A percentile compares a stretch with the other conserved stretches of the same genome.
Conservation (phyloP, 305 asterid genomes). For the Coffea humblotiana region DNA sequence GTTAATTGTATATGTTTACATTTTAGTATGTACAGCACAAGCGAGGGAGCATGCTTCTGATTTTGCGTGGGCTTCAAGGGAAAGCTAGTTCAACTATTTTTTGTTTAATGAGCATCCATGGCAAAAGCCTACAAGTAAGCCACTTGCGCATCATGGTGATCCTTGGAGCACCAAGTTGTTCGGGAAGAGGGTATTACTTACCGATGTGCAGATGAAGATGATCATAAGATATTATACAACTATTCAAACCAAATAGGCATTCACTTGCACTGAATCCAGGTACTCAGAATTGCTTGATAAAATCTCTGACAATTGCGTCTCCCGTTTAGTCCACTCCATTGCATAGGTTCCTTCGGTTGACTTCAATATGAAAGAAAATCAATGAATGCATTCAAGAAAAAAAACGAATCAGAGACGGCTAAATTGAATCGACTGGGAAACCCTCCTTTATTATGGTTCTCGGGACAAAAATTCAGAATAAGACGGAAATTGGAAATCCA, state of each 20-base stretch:
- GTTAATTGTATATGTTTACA: background rate
- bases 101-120: background rate
- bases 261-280: slow-evolving; percentile 83
- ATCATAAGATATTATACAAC: background rate
- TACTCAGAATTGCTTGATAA: slow-evolving; percentile 60
- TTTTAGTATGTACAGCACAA: too few relatives aligned
- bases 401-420: background rate
- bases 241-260: slow-evolving; percentile 12
- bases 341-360: slow-evolving; percentile 77
- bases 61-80: background rate
- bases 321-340: slow-evolving; percentile 85
- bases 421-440: background rate
- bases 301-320: slow-evolving; percentile 64
- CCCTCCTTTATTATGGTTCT: background rate
- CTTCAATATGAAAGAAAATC: slow-evolving; percentile 53
- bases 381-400: too few relatives aligned
- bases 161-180: background rate
- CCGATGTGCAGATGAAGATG: background rate
- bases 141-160: background rate
- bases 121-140: background rate
- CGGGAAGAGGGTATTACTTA: background rate
- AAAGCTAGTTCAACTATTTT: background rate
- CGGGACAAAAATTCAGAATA: background rate
- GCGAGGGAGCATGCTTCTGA: background rate
- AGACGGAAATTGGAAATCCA: background rate